Conservation (phyloP, 345 rosid genomes). For the Excoecaria cochinchinensis region DNA sequence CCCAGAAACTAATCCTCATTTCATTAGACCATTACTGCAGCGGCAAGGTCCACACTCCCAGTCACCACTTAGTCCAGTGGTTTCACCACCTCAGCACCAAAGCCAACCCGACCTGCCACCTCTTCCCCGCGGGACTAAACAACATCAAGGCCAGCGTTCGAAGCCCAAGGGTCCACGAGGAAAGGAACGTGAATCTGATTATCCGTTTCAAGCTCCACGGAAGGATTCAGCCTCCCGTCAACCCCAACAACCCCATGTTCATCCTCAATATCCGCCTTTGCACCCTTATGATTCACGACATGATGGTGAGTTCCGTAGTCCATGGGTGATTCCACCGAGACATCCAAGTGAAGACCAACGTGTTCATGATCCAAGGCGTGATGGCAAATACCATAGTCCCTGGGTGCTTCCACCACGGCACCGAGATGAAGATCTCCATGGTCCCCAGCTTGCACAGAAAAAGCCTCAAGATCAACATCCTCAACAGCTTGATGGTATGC, state of each 20-base stretch:
- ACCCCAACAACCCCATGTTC: not conserved
- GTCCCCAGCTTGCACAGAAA: not conserved
- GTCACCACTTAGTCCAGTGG: not conserved
- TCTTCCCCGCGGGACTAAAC: constrained; percentile 12
- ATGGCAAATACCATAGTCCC: constrained; percentile 3
- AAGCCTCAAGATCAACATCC: not conserved
- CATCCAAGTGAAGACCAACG: not conserved
- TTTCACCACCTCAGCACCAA: not conserved
- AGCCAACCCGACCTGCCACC: constrained; percentile 13
- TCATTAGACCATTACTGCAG: constrained; percentile 14
- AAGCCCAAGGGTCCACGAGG: constrained; percentile 6
- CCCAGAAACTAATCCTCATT: constrained; percentile 66
- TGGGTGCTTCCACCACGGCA: not conserved
- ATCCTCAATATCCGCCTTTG: not conserved
- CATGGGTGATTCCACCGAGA: not conserved
- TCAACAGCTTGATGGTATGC: not conserved
- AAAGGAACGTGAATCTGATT: not conserved
- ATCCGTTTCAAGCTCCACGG: not conserved
- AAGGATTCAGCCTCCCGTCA: not conserved
- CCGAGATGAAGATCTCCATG: not conserved
- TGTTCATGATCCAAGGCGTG: constrained; percentile 6
- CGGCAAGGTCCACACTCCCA: constrained; percentile 10
- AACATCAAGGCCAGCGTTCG: not conserved
- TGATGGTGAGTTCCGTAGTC: not conserved
- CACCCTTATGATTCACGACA: not conserved